Percentiles rank a stretch among this genome's conserved stretches.
Evolutionary conservation across 345 rosid genomes (phyloP).

Genomic region (Murraya koenigii): DNA sequence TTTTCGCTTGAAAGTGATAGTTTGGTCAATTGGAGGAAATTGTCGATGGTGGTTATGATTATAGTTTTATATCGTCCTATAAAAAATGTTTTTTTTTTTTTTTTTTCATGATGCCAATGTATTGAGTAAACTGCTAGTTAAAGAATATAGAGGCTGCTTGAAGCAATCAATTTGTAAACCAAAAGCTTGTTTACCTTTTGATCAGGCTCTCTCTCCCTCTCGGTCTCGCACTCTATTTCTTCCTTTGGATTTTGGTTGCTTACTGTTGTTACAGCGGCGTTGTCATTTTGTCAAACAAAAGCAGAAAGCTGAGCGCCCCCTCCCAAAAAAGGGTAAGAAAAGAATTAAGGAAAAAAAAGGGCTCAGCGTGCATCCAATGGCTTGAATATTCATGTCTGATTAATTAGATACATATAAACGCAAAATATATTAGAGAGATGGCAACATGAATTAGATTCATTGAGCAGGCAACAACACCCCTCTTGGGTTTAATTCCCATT

Average conservation of each 20-base stretch:
- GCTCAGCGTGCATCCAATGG: not conserved
- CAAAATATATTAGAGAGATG: not conserved
- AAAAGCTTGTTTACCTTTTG: not conserved
- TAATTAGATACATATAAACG: not conserved
- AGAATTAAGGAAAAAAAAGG: no score
- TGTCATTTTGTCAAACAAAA: not conserved
- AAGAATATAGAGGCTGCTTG: not conserved
- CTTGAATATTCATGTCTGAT: not conserved
- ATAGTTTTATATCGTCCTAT: not conserved
- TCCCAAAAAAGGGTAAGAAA: no score
- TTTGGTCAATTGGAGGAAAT: not conserved
- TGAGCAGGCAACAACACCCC: not conserved
- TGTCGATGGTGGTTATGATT: not conserved
- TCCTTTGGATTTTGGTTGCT: not conserved
- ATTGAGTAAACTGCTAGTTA: not conserved
- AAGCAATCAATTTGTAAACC: not conserved
- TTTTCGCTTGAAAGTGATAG: not conserved
- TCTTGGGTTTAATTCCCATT: not conserved
- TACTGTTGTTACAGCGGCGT: not conserved
- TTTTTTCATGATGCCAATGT: not conserved
- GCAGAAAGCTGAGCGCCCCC: no score
- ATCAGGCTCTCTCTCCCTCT: not conserved
- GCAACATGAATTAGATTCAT: not conserved
- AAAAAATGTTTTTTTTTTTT: not conserved
- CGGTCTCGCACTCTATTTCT: no score